phyloP scores from a whole-genome alignment of 1,284 basidiomycete genomes.

The Malassezia psittaci region DNA sequence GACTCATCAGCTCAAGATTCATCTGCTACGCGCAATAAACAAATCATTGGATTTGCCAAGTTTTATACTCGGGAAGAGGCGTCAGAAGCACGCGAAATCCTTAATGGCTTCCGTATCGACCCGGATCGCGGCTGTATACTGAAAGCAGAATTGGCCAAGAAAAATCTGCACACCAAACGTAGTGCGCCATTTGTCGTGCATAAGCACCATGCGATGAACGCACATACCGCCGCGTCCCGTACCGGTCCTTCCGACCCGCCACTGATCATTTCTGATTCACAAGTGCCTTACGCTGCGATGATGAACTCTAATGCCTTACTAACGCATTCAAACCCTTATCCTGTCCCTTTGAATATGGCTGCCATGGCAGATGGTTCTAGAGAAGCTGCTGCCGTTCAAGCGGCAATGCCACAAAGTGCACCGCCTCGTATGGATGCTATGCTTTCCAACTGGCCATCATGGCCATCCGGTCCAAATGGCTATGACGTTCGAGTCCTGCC shows the following conservation, averaged over 20 bases:
- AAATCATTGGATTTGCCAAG: conserved; percentile 96
- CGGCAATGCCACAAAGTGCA: neutral
- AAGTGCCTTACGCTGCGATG: neutral
- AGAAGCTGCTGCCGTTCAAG: neutral
- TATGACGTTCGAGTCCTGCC: neutral
- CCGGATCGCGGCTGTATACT: conserved; percentile 85
- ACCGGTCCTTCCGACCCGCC: neutral
- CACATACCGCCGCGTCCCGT: neutral
- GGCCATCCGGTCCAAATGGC: neutral
- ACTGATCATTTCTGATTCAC: neutral
- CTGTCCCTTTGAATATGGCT: neutral
- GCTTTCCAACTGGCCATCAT: neutral
- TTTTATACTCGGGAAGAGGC: conserved; percentile 82
- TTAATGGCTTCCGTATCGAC: conserved; percentile 85
- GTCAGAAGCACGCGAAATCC: conserved; percentile 70
- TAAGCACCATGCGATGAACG: neutral
- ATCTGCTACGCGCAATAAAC: conserved; percentile 46
- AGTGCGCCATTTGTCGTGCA: neutral
- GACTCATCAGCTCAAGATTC: neutral
- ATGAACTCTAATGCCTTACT: neutral
- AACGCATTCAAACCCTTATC: neutral
- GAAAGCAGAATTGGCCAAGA: conserved; percentile 99
- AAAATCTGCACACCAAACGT: conserved; percentile 76
- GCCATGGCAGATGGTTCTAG: neutral
- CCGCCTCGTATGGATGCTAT: neutral